Evolutionary conservation across 345 rosid species (phyloP).

Genomic region (Hirschfeldia incana): DNA sequence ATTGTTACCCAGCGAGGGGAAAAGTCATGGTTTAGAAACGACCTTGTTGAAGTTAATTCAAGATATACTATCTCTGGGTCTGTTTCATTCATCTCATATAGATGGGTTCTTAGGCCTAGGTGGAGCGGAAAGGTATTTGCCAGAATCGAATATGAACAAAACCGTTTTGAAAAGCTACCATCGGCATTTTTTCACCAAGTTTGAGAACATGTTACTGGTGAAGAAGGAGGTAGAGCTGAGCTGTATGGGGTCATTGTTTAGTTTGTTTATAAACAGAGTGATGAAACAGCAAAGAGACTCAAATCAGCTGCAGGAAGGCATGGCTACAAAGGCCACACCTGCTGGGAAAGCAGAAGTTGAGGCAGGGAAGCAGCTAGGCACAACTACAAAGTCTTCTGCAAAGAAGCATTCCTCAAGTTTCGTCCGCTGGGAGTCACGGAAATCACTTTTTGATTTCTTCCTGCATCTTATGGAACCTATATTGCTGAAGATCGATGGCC

Average conservation of each 20-base stretch:
- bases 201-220: slow-evolving; percentile 47
- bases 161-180: slow-evolving; percentile 66
- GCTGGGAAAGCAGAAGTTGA: slow-evolving; percentile 34
- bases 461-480: slow-evolving; percentile 83
- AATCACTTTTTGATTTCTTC: slow-evolving; percentile 72
- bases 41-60: slow-evolving; percentile 52
- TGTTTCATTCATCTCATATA: slow-evolving; percentile 74
- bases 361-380: slow-evolving; percentile 27
- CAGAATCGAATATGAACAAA: slow-evolving; percentile 44
- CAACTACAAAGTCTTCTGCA: slow-evolving; percentile 37
- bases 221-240: slow-evolving; percentile 50
- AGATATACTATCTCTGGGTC: slow-evolving; percentile 65
- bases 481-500: slow-evolving; percentile 54
- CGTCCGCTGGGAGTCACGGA: slow-evolving; percentile 61
- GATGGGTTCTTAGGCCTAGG: slow-evolving; percentile 77
- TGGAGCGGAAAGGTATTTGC: slow-evolving; percentile 53
- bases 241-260: slow-evolving; percentile 66
- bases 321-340: slow-evolving; percentile 40
- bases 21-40: slow-evolving; percentile 30
- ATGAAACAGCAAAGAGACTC: slow-evolving; percentile 56
- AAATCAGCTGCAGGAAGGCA: slow-evolving; percentile 32
- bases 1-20: slow-evolving; percentile 41
- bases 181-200: slow-evolving; percentile 70
- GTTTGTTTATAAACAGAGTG: slow-evolving; percentile 59
- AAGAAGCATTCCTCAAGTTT: slow-evolving; percentile 44